Base-by-base conservation (phyloP, 164 flowering plant genomes). In the Kalanchoe fedtschenkoi region DNA sequence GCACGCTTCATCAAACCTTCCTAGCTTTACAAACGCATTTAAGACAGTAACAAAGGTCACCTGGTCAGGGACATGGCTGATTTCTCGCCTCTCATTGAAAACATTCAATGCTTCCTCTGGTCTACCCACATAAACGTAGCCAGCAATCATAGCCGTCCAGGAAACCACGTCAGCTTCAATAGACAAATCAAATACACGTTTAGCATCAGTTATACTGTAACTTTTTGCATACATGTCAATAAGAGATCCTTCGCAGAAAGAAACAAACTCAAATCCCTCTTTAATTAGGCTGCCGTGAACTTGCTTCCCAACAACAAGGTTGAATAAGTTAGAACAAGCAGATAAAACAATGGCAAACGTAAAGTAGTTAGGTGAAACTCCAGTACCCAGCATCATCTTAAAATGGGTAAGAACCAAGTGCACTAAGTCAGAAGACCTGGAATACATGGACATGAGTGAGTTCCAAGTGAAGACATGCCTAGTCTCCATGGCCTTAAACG, bases 111-210 rank as follows among this genome's bases (percentile, higher is more conserved):
- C 96, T 68, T 84, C 81, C 29, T 79, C 76, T 13, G 74, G 78
- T 55, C 75, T 75, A 69, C 90, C 87, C 62, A 63, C 78, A 72
- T 76, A 75, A 71, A 78, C 79, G 71, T 84, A 82, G 19, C 87
- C 90, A 14, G 85, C 73, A 68, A 86, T 83, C 84, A 89, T 81
- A 0, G 87, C 80, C 9, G 96, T 89, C 93, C 96, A 92, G 65
- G 93, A 81, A 72, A 89, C 79, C 10, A 68, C 81, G 69, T 88
- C 89, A 13, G 76, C 81, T 19, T 68, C 51, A 5, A 33, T 63
- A 33, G 76, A 71, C 46, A 68, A 66, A 71, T 89, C 91, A 79
- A 87, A 92, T 41, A 80, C 68, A 61, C 39, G 69, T 24, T 81
- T 68, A 39, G 91, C 93, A 67, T 80, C 91, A 62, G 26, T 39